A percentile compares a stretch with the other conserved stretches of the same genome.
phyloP scores from a whole-genome alignment of 805 yeast species.

The Kodamaea neixiangensis region DNA sequence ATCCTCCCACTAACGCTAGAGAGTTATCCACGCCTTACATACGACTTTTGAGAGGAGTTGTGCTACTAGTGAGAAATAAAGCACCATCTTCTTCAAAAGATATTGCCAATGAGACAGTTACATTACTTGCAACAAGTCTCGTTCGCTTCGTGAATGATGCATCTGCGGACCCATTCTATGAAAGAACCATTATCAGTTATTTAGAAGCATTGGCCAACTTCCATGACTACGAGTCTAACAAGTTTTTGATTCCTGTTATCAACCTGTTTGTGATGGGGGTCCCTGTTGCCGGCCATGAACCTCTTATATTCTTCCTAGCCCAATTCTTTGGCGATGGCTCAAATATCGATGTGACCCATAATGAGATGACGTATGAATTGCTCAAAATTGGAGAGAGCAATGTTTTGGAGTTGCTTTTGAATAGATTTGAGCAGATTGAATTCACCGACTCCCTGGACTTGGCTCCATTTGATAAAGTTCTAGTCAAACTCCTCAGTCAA shows the following conservation, averaged over 20 bases:
- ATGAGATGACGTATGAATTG: slow-evolving; percentile 1
- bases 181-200: slow-evolving; percentile 2
- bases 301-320: slow-evolving; percentile 2
- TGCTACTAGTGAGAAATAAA: slow-evolving; percentile 5
- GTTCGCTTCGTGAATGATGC: not conserved
- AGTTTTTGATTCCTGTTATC: not conserved
- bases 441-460: slow-evolving; percentile 5
- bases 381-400: slow-evolving; percentile 3
- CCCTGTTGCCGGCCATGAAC: not conserved
- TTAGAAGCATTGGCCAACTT: slow-evolving; percentile 11
- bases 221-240: slow-evolving; percentile 1
- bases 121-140: slow-evolving; percentile 4
- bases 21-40: not conserved
- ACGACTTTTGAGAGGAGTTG: slow-evolving; percentile 10
- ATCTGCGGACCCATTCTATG: not conserved
- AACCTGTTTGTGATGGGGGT: not conserved
- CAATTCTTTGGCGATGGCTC: not conserved
- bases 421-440: slow-evolving; percentile 7
- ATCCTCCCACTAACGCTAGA: not conserved
- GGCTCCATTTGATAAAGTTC: not conserved
- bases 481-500: slow-evolving; percentile 8
- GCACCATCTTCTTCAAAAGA: slow-evolving; percentile 3
- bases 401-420: slow-evolving; percentile 9
- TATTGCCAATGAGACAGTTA: not conserved
- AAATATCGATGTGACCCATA: not conserved